These are phyloP conservation scores for Cystobasidium pallidum DNA, from an alignment of 1,284 basidiomycete species.

Conservation along the genomic window DNA sequence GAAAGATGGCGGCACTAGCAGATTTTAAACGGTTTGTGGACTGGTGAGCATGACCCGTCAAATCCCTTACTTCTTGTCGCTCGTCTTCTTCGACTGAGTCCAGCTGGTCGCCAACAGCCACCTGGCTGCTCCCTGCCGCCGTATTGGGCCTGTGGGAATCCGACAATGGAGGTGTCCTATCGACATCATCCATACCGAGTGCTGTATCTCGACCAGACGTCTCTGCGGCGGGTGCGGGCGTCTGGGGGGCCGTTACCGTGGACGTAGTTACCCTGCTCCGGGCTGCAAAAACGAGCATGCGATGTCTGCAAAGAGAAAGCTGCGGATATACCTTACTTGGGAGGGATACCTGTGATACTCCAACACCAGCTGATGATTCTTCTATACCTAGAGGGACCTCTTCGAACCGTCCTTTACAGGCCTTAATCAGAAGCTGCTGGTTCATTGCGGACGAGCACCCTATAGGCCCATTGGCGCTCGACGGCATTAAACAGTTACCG, in stretches of 20 bases:
- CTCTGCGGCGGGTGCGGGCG: not conserved
- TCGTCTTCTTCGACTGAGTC: not conserved
- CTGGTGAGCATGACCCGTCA: not conserved
- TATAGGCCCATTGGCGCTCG: not conserved
- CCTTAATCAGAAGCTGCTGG: conserved; percentile 22
- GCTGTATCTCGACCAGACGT: not conserved
- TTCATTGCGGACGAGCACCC: conserved; percentile 12
- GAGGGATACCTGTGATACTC: not conserved
- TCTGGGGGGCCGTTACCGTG: not conserved
- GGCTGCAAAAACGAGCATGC: not conserved
- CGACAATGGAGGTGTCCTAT: not conserved
- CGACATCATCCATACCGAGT: not conserved
- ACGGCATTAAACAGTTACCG: conserved; percentile 6
- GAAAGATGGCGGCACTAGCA: not conserved
- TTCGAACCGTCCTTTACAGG: conserved; percentile 4
- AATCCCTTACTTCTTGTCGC: not conserved
- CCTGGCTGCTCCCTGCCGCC: no score
- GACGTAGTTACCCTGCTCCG: not conserved
- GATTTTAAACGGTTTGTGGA: not conserved
- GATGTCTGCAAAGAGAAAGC: not conserved
- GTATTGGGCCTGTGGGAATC: no score
- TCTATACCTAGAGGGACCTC: not conserved
- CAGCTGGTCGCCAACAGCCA: no score
- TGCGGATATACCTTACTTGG: not conserved
- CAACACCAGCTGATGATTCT: not conserved